Base-by-base conservation (phyloP, 148 eudicot species). In the Chenopodium quinoa region DNA sequence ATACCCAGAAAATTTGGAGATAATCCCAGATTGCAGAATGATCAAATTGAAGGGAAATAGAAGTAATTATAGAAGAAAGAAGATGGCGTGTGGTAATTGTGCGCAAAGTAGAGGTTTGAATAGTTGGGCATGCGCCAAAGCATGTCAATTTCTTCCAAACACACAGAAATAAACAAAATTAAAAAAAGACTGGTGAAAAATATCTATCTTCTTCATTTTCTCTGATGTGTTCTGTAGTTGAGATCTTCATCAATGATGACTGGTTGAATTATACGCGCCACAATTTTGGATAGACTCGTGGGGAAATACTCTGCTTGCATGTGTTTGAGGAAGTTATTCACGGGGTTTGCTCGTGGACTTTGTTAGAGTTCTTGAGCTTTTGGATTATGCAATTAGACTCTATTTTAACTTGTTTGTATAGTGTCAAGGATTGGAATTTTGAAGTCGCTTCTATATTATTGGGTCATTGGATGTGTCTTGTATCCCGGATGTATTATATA, bases 21-120 rank as follows among this genome's bases (percentile, higher is more conserved):
- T 13, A 7, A 32, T 34, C 48, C 73, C 73, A 71, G 58, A 82
- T 78, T 78, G 82, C 56, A 58, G 52, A 60, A 14, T 40, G 31
- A 67, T 20, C 62, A n/a, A 78, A 34, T 27, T 68, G 44, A 68
- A 76, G 69, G 46, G 66, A 46, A 32, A 64, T 17, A 62, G 58
- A 54, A 32, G 13, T 20, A 4, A 54, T 40, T 80, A 34, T 56
- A 40, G 29, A 60, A 47, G 68, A 74, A 34, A 16, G 71, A 68
- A 68, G 66, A 54, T 20, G 83, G 81, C 65, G 86, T 83, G 93
- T 79, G 95, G 88, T 69, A 63, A 86, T 87, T 89, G 98, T 96
- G 98, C 92, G 97, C 29, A 79, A 78, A 91, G 48, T 46, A 32
- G 73, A 81, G 87, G 78, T 32, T 82, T 58, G 74, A 86, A 78